These are phyloP conservation scores for Penicillium maclennaniae DNA, from an alignment of 495 filamentous ascomycete species.

Conservation along the genomic window DNA sequence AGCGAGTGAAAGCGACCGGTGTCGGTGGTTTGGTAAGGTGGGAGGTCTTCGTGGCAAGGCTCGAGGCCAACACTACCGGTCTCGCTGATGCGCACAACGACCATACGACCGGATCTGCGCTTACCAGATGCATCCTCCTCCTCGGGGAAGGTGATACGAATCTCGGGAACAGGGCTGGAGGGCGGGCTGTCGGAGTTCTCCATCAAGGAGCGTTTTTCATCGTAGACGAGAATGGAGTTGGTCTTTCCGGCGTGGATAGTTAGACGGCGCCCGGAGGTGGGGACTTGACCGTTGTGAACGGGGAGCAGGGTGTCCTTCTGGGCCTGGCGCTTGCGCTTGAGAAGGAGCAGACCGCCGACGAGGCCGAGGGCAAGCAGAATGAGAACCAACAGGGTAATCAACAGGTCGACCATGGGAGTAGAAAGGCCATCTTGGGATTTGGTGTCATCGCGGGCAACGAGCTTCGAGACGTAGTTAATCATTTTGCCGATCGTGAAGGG, in stretches of 20 bases:
- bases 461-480: slow-evolving; percentile 46
- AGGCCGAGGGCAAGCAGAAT: slow-evolving; percentile 64
- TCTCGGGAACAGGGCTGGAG: slow-evolving; percentile 85
- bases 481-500: slow-evolving; percentile 16
- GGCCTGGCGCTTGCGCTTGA: slow-evolving; percentile 61
- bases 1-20: slow-evolving; percentile 80
- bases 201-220: slow-evolving; percentile 69
- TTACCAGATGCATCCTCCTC: slow-evolving; percentile 83
- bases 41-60: slow-evolving; percentile 76
- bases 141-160: slow-evolving; percentile 97
- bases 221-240: slow-evolving; percentile 68
- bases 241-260: slow-evolving; percentile 58
- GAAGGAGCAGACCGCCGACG: slow-evolving; percentile 60
- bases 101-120: slow-evolving; percentile 77
- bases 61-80: slow-evolving; percentile 79
- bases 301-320: slow-evolving; percentile 51
- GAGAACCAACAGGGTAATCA: slow-evolving; percentile 77
- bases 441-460: slow-evolving; percentile 51
- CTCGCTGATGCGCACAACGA: slow-evolving; percentile 91
- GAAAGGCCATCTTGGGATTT: slow-evolving; percentile 42
- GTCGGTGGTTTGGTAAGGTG: slow-evolving; percentile 78
- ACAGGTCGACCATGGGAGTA: slow-evolving; percentile 61
- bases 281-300: slow-evolving; percentile 52
- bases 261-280: slow-evolving; percentile 60
- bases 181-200: slow-evolving; percentile 71